A percentile compares a stretch with the other conserved stretches of the same genome.
Conservation (phyloP, 1,284 basidiomycete species). For the Taiwanofungus camphoratus region DNA sequence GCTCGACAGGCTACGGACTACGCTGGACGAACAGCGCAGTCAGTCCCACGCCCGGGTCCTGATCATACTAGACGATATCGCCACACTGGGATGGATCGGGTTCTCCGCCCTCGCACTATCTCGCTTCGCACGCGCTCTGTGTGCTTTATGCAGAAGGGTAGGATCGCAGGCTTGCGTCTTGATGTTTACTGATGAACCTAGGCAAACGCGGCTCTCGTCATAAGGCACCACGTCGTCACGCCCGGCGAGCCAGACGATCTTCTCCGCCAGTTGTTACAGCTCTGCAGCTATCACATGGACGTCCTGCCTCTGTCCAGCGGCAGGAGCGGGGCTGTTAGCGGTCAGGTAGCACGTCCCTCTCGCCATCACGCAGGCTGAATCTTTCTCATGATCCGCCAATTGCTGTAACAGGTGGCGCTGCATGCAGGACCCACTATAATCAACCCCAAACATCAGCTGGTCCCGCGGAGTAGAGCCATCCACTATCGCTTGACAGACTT, state of each 20-base stretch:
- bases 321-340: conserved; percentile 66
- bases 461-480: conserved; percentile 48
- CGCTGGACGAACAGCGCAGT: conserved; percentile 10
- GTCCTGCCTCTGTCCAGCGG: conserved; percentile 65
- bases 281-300: conserved; percentile 63
- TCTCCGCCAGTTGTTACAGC: conserved; percentile 47
- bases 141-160: conserved; percentile 50
- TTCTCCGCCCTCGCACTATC: conserved; percentile 41
- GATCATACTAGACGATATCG: conserved; percentile 62
- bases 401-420: conserved; percentile 46
- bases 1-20: conserved; percentile 28
- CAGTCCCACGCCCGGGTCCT: conserved; percentile 25
- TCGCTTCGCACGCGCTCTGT: conserved; percentile 53
- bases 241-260: conserved; percentile 53
- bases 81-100: conserved; percentile 64
- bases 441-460: conserved; percentile 32
- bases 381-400: background rate
- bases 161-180: conserved; percentile 1
- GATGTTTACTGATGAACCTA: conserved; percentile 21
- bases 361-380: background rate
- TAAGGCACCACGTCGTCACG: conserved; percentile 56
- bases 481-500: conserved; percentile 66
- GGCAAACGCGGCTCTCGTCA: conserved; percentile 45
- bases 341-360: conserved; percentile 47
- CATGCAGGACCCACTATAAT: conserved; percentile 46